Evolutionary conservation across 306 rosid genomes (phyloP).

Genomic region (Prinsepia uniflora): DNA sequence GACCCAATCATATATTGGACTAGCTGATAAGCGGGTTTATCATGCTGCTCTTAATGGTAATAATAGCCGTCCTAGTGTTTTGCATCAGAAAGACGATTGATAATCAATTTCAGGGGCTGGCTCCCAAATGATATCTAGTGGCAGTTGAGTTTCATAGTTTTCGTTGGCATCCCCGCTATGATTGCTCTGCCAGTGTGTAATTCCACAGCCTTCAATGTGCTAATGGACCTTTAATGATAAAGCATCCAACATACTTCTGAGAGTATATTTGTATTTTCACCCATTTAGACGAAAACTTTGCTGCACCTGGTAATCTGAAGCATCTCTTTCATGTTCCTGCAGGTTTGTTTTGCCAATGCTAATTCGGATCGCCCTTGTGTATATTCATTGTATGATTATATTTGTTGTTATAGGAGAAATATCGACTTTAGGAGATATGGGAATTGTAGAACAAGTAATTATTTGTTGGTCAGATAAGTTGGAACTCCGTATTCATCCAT

Average conservation of each 20-base stretch:
- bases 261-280: constrained; percentile 13
- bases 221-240: constrained; percentile 21
- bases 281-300: constrained; percentile 29
- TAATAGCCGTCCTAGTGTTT: constrained; percentile 89
- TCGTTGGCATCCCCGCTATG: constrained; percentile 33
- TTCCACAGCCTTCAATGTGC: constrained; percentile 25
- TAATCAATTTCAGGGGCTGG: constrained; percentile 66
- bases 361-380: constrained; percentile 69
- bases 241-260: constrained; percentile 3
- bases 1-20: constrained; percentile 76
- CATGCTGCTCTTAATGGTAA: constrained; percentile 98
- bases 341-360: constrained; percentile 73
- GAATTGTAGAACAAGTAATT: constrained; percentile 25
- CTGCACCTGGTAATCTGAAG: constrained; percentile 57
- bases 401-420: constrained; percentile 37
- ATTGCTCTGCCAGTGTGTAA: constrained; percentile 49
- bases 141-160: constrained; percentile 48
- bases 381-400: constrained; percentile 51
- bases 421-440: not conserved
- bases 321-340: constrained; percentile 72
- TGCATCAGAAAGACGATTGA: constrained; percentile 99
- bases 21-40: constrained; percentile 85
- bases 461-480: constrained; percentile 22
- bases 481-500: constrained; percentile 18
- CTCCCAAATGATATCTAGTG: constrained; percentile 61